These are phyloP conservation scores for Diphasiastrum complanatum DNA, from an alignment of 83 land plant genomes.

Conservation along the genomic window DNA sequence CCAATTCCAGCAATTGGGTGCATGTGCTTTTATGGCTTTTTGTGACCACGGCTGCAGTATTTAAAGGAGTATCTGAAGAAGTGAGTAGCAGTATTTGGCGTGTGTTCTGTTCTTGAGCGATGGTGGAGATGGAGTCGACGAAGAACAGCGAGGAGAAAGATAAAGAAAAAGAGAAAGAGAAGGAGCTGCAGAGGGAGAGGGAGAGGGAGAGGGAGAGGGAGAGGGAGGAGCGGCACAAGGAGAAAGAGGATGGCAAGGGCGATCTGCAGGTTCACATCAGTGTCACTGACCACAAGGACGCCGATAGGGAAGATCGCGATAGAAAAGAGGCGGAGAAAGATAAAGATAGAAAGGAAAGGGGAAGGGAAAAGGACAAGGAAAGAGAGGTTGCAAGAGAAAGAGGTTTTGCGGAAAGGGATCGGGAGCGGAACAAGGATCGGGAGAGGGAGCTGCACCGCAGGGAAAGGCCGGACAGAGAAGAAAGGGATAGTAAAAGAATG, in stretches of 20 bases:
- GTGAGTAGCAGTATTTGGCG: too few relatives aligned
- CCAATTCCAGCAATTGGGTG: too few relatives aligned
- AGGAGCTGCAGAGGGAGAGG: too few relatives aligned
- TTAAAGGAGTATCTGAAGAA: too few relatives aligned
- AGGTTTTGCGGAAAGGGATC: too few relatives aligned
- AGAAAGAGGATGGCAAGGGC: slow-evolving; percentile 37
- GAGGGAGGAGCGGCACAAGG: slow-evolving; percentile 49
- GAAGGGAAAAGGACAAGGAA: slow-evolving; percentile 42
- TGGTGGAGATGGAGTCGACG: slow-evolving; percentile 52
- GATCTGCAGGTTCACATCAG: slow-evolving; percentile 18
- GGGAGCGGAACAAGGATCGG: slow-evolving; percentile 30
- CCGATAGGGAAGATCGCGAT: slow-evolving; percentile 27
- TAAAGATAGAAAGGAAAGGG: slow-evolving; percentile 45
- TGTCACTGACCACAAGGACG: slow-evolving; percentile 31
- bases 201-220: slow-evolving; percentile 43
- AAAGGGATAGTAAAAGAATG: slow-evolving; percentile 30
- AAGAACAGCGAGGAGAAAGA: slow-evolving; percentile 41
- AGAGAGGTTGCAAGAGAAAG: slow-evolving; percentile 47
- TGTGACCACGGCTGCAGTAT: too few relatives aligned
- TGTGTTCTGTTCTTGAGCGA: too few relatives aligned
- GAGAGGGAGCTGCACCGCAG: slow-evolving; percentile 24
- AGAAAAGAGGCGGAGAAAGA: slow-evolving; percentile 43
- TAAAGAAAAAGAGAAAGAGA: slow-evolving; percentile 52
- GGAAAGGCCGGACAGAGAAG: slow-evolving; percentile 37
- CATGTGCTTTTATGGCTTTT: too few relatives aligned